Base-by-base conservation (phyloP, 2,329 filamentous ascomycete species). In the Thelonectria olida region DNA sequence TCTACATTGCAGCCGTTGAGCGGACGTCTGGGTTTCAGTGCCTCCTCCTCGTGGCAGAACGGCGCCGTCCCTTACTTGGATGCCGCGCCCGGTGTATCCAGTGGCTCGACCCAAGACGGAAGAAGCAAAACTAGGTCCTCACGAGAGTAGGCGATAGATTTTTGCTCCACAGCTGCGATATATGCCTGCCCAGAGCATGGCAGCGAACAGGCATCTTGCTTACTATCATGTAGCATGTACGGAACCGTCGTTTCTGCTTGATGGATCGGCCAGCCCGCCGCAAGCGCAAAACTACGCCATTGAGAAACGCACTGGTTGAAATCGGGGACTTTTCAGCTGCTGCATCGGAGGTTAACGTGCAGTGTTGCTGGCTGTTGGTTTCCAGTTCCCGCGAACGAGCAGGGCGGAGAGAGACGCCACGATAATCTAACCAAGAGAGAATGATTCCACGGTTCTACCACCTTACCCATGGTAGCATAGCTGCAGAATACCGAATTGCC, bases 21-120 rank as follows among this genome's bases (percentile, higher is more conserved):
- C 27, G 15, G 51, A 47, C 39, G 51, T 51, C 23, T 54, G 25
- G 27, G 61, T 62, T 64, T 62, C 58, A 58, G 58, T 57, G 41
- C 27, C 22, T 28, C 15, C 23, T 3, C 39, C 20, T 50, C 27
- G 44, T 42, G 50, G 50, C 51, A 17, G n/a, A n/a, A n/a, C n/a
- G n/a, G n/a, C n/a, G n/a, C n/a, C n/a, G n/a, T n/a, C n/a, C n/a
- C n/a, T n/a, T n/a, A n/a, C n/a, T n/a, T n/a, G n/a, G n/a, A n/a
- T n/a, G n/a, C n/a, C n/a, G n/a, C n/a, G n/a, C n/a, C n/a, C n/a
- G n/a, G n/a, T n/a, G n/a, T n/a, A n/a, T n/a, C n/a, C n/a, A n/a
- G n/a, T n/a, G n/a, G n/a, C n/a, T n/a, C n/a, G n/a, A n/a, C n/a
- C n/a, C n/a, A n/a, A n/a, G n/a, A n/a, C n/a, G n/a, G n/a, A 31